Evolutionary conservation across 2,329 filamentous ascomycete species (phyloP).

Genomic region (Penicillium digitatum): DNA sequence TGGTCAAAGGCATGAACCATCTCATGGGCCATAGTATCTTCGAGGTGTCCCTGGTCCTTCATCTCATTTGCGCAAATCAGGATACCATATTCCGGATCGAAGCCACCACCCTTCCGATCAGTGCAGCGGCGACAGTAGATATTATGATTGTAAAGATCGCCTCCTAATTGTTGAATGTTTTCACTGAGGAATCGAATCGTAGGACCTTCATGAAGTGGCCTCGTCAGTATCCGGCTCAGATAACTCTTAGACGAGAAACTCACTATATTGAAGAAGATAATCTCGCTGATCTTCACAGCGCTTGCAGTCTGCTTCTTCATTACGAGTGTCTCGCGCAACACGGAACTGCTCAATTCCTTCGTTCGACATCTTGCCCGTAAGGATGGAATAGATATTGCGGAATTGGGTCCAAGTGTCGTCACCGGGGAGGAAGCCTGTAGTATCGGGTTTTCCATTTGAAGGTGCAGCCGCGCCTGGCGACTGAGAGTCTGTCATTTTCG

Average conservation of each 20-base stretch:
- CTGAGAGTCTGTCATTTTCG: constrained; percentile 32
- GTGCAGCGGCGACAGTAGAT: constrained; percentile 80
- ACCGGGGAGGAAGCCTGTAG: constrained; percentile 36
- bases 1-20: constrained; percentile 98
- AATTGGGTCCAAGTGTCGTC: constrained; percentile 54
- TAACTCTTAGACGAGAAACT: constrained; percentile 10
- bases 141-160: constrained; percentile 67
- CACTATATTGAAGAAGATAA: constrained; percentile 74
- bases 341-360: constrained; percentile 73
- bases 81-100: constrained; percentile 81
- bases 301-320: constrained; percentile 73
- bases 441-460: constrained; percentile 27
- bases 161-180: constrained; percentile 74
- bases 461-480: constrained; percentile 19
- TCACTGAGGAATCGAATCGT: constrained; percentile 81
- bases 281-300: constrained; percentile 77
- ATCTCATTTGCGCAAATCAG: constrained; percentile 90
- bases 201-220: constrained; percentile 51
- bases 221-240: constrained; percentile 1
- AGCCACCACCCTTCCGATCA: constrained; percentile 71
- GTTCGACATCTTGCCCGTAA: constrained; percentile 66
- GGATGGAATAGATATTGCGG: constrained; percentile 80
- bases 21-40: constrained; percentile 93
- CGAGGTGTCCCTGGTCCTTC: constrained; percentile 71
- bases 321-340: constrained; percentile 66